Conservation (phyloP, 768 basidiomycete genomes). For the Mycena maculata region DNA sequence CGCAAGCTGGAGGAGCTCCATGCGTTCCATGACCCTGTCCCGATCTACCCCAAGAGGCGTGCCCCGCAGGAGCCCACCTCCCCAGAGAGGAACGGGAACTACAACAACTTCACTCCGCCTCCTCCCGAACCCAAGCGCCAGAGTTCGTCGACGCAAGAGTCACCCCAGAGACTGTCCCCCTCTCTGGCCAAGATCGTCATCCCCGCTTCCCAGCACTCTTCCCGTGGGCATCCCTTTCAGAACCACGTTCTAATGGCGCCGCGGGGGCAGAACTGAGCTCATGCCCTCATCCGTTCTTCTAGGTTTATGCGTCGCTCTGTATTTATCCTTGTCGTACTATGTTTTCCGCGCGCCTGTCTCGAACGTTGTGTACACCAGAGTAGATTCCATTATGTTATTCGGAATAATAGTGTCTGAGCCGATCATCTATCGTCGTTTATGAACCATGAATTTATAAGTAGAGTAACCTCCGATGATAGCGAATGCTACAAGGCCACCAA, state of each 20-base stretch:
- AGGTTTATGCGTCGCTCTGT: conserved; percentile 20
- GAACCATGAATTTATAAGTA: conserved; percentile 81
- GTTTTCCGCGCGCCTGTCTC: conserved; percentile 14
- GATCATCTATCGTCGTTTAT: conserved; percentile 47
- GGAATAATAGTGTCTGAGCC: conserved; percentile 27
- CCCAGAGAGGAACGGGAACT: conserved; percentile 18
- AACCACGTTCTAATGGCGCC: conserved; percentile 22
- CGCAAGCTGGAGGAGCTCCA: conserved; percentile 36
- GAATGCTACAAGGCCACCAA: conserved; percentile 82
- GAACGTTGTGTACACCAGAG: conserved; percentile 25
- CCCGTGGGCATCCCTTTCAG: conserved; percentile 25
- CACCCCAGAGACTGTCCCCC: conserved; percentile 31
- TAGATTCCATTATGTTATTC: conserved; percentile 23
- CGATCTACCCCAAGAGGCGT: conserved; percentile 33
- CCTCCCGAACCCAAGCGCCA: conserved; percentile 16
- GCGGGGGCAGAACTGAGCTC: not conserved
- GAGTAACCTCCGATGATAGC: conserved; percentile 85
- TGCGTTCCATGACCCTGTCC: conserved; percentile 30
- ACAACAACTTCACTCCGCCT: conserved; percentile 14
- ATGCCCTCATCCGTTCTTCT: not conserved
- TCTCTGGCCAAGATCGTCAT: conserved; percentile 36
- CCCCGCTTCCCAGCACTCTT: conserved; percentile 9
- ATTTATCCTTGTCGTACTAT: conserved; percentile 26
- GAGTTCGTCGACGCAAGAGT: conserved; percentile 27
- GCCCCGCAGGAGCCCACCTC: conserved; percentile 16